These are phyloP conservation scores for Pyrenophora tritici-repentis DNA, from an alignment of 2,329 filamentous ascomycete species.

Conservation along the genomic window DNA sequence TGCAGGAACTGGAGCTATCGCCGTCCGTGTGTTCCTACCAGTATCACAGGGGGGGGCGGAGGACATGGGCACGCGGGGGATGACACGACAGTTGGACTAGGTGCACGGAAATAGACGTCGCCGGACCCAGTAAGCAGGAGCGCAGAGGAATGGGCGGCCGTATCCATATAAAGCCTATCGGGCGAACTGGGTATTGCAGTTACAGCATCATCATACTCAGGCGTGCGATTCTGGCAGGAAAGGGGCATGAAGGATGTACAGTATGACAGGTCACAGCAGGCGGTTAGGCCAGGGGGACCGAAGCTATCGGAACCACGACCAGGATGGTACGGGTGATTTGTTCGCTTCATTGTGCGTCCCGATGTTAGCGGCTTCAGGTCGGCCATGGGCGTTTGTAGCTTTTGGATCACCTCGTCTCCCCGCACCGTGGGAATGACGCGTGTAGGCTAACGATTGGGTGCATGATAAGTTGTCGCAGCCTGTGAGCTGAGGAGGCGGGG, in stretches of 20 bases:
- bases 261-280: slow-evolving; percentile 23
- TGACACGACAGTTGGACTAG: slow-evolving; percentile 13
- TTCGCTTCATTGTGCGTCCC: slow-evolving; percentile 22
- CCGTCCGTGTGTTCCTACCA: slow-evolving; percentile 1
- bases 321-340: slow-evolving; percentile 20
- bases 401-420: slow-evolving; percentile 15
- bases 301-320: slow-evolving; percentile 17
- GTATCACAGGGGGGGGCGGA: slow-evolving; percentile 7
- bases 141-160: background rate
- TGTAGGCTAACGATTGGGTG: slow-evolving; percentile 4
- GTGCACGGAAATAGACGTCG: slow-evolving; percentile 12
- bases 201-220: background rate
- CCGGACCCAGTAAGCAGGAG: slow-evolving; percentile 1
- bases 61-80: slow-evolving; percentile 16
- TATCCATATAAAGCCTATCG: background rate
- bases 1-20: slow-evolving; percentile 5
- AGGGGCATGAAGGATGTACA: too few relatives aligned
- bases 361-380: slow-evolving; percentile 28
- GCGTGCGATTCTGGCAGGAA: slow-evolving; percentile 9
- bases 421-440: slow-evolving; percentile 8
- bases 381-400: slow-evolving; percentile 22
- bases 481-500: slow-evolving; percentile 4
- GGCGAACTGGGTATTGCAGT: background rate
- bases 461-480: background rate
- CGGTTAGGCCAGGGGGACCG: slow-evolving; percentile 27